Evolutionary conservation across 306 rosid genomes (phyloP).

Genomic region (Prinsepia uniflora): DNA sequence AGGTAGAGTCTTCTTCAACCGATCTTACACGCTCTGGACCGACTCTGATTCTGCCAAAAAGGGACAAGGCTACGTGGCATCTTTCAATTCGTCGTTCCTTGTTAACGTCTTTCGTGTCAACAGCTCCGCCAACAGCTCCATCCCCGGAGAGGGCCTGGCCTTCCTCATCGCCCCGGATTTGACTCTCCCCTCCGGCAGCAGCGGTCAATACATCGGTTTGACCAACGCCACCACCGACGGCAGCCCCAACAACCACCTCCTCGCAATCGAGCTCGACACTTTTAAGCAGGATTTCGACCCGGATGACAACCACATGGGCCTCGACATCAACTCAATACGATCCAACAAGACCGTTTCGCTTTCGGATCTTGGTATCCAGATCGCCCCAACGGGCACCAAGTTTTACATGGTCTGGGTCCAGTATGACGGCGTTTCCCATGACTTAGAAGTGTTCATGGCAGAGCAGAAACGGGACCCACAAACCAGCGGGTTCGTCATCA

Average conservation of each 20-base stretch:
- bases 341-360: constrained; percentile 38
- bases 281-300: constrained; percentile 53
- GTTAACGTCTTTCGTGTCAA: constrained; percentile 39
- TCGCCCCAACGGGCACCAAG: constrained; percentile 32
- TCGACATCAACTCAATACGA: constrained; percentile 47
- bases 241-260: constrained; percentile 33
- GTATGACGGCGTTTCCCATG: constrained; percentile 39
- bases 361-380: constrained; percentile 30
- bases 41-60: background rate
- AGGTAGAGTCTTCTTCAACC: constrained; percentile 47
- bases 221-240: constrained; percentile 69
- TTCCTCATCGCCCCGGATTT: constrained; percentile 45
- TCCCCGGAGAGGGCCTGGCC: constrained; percentile 62
- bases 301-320: constrained; percentile 60
- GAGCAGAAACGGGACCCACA: constrained; percentile 9
- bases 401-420: constrained; percentile 52
- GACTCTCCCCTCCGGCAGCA: constrained; percentile 32
- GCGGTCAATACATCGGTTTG: constrained; percentile 57
- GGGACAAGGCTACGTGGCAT: constrained; percentile 23
- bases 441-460: constrained; percentile 39
- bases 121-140: background rate
- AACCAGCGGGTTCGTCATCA: background rate
- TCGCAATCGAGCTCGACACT: constrained; percentile 72
- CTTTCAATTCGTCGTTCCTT: constrained; percentile 62
- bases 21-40: constrained; percentile 47